Percentiles rank a stretch among this genome's conserved stretches.
phyloP scores from a whole-genome alignment of 495 filamentous ascomycete species.

The Talaromyces wortmannii region DNA sequence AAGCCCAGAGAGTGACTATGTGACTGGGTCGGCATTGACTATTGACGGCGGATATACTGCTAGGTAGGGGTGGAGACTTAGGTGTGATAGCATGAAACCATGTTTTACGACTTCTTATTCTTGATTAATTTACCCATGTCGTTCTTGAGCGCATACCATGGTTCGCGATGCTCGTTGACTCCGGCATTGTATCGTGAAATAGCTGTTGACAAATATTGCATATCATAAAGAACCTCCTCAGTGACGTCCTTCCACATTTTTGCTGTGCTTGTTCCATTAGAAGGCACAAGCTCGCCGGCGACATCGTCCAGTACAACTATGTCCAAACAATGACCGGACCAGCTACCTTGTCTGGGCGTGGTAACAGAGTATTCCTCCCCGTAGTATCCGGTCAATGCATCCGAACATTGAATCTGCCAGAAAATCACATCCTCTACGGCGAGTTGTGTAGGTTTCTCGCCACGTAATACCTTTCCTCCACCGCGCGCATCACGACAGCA shows the following conservation, averaged over 20 bases:
- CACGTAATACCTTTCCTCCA: background rate
- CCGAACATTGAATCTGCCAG: background rate
- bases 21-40: background rate
- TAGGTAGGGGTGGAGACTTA: background rate
- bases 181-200: background rate
- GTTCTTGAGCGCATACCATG: background rate
- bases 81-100: background rate
- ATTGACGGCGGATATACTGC: background rate
- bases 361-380: background rate
- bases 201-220: background rate
- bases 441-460: background rate
- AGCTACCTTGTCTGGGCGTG: background rate
- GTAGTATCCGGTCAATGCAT: background rate
- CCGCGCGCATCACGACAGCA: background rate
- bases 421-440: background rate
- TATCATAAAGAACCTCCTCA: background rate
- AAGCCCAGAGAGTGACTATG: background rate
- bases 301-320: background rate
- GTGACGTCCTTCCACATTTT: background rate
- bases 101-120: background rate
- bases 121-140: background rate
- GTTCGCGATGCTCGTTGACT: background rate
- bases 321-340: background rate
- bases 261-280: background rate
- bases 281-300: background rate